Conservation (phyloP, 441 rosid species). For the Gossypium trilobum region DNA sequence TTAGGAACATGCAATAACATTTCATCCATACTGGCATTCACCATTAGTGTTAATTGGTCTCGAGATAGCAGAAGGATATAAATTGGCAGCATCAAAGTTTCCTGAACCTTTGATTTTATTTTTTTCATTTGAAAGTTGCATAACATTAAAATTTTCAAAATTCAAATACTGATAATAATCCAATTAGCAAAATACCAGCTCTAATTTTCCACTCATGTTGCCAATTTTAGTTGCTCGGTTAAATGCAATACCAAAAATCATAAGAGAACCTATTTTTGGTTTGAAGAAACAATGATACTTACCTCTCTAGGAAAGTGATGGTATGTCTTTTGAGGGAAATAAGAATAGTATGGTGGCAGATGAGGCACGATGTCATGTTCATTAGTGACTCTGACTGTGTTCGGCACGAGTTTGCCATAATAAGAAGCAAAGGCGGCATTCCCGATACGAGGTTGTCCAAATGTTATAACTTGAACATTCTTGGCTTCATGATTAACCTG, state of each 20-base stretch:
- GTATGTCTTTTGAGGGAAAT: slow-evolving; percentile 80
- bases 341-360: slow-evolving; percentile 71
- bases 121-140: neutral
- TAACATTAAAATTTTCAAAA: neutral
- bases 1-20: neutral
- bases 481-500: slow-evolving; percentile 67
- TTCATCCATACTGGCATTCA: neutral
- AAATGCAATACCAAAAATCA: neutral
- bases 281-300: slow-evolving; percentile 7
- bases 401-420: slow-evolving; percentile 59
- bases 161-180: neutral
- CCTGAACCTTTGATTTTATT: neutral
- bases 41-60: neutral
- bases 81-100: neutral
- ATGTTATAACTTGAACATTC: slow-evolving; percentile 69
- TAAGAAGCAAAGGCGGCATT: slow-evolving; percentile 63
- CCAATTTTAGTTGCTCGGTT: neutral
- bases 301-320: slow-evolving; percentile 97
- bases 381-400: slow-evolving; percentile 60
- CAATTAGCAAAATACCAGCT: neutral
- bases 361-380: slow-evolving; percentile 88
- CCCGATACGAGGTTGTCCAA: slow-evolving; percentile 97
- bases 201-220: neutral
- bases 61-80: neutral
- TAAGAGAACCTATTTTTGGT: no score